Conservation (phyloP, 1,139 yeast genomes). For the Diutina neorugosa region DNA sequence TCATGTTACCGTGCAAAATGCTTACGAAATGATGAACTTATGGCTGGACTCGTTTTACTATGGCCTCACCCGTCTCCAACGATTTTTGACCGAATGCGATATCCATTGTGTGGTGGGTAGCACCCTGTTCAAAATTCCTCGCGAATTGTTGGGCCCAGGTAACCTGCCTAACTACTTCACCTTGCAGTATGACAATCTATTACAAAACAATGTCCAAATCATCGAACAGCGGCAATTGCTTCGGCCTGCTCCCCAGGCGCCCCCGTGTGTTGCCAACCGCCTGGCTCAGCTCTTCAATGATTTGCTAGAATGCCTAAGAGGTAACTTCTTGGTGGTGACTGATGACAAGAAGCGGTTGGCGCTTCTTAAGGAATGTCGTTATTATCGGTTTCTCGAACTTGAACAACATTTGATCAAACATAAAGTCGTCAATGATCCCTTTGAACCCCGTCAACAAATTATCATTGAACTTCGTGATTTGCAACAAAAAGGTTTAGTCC, state of each 20-base stretch:
- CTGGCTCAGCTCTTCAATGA: slow-evolving; percentile 51
- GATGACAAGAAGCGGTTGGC: slow-evolving; percentile 43
- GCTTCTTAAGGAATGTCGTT: slow-evolving; percentile 58
- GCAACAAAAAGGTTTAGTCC: background rate
- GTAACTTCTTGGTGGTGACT: slow-evolving; percentile 34
- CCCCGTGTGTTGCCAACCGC: slow-evolving; percentile 40
- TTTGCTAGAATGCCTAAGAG: slow-evolving; percentile 43
- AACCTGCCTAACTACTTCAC: slow-evolving; percentile 72
- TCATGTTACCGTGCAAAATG: slow-evolving; percentile 43
- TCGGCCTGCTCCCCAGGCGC: slow-evolving; percentile 69
- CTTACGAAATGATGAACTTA: slow-evolving; percentile 47
- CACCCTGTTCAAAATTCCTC: slow-evolving; percentile 45
- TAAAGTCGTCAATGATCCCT: slow-evolving; percentile 33
- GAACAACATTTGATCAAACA: slow-evolving; percentile 60
- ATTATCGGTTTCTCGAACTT: slow-evolving; percentile 62
- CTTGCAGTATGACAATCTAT: slow-evolving; percentile 39
- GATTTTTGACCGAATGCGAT: slow-evolving; percentile 39
- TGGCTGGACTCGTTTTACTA: slow-evolving; percentile 69
- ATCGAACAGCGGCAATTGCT: slow-evolving; percentile 31
- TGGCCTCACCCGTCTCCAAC: slow-evolving; percentile 45
- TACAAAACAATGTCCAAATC: slow-evolving; percentile 28
- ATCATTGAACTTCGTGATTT: slow-evolving; percentile 16
- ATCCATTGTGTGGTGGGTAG: slow-evolving; percentile 55
- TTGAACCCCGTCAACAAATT: slow-evolving; percentile 39
- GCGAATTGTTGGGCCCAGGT: slow-evolving; percentile 46